These are phyloP conservation scores for Graphiopsis chlorocephala DNA, from an alignment of 2,329 filamentous ascomycete species.

Conservation along the genomic window DNA sequence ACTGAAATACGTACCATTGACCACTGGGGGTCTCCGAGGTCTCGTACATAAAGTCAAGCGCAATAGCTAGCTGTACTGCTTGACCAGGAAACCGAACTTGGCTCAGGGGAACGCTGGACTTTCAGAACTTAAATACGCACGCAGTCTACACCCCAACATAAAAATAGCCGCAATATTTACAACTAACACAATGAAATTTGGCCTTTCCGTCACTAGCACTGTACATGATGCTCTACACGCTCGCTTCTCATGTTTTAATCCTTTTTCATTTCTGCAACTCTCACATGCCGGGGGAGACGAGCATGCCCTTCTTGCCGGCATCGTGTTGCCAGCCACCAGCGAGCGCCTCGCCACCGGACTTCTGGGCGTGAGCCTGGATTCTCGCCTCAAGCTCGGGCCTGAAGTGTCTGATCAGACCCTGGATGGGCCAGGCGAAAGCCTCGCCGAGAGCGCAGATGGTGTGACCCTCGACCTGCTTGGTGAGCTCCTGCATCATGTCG, in stretches of 20 bases:
- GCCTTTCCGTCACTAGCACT: conserved; percentile 12
- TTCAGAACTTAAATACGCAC: conserved; percentile 14
- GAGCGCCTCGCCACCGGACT: conserved; percentile 69
- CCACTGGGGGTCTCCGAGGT: no score
- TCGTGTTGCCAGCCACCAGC: conserved; percentile 86
- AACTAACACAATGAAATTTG: conserved; percentile 13
- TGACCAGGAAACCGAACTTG: no score
- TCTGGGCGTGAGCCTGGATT: conserved; percentile 74
- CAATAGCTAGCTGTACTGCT: no score
- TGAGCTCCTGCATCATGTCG: conserved; percentile 98
- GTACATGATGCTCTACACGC: conserved; percentile 13
- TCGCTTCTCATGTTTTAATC: background rate
- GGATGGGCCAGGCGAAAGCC: conserved; percentile 97
- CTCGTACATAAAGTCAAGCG: no score
- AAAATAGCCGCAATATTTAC: conserved; percentile 16
- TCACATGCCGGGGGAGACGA: conserved; percentile 71
- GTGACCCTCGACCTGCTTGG: conserved; percentile 98
- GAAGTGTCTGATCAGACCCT: conserved; percentile 98
- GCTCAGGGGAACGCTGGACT: background rate
- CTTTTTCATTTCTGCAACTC: background rate
- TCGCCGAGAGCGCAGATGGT: conserved; percentile 97
- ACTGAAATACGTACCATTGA: no score
- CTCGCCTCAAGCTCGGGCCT: conserved; percentile 90
- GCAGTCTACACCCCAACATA: conserved; percentile 15
- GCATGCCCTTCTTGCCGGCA: conserved; percentile 71